Base-by-base conservation (phyloP, 2,329 filamentous ascomycete genomes). In the Trichoderma afroharzianum region DNA sequence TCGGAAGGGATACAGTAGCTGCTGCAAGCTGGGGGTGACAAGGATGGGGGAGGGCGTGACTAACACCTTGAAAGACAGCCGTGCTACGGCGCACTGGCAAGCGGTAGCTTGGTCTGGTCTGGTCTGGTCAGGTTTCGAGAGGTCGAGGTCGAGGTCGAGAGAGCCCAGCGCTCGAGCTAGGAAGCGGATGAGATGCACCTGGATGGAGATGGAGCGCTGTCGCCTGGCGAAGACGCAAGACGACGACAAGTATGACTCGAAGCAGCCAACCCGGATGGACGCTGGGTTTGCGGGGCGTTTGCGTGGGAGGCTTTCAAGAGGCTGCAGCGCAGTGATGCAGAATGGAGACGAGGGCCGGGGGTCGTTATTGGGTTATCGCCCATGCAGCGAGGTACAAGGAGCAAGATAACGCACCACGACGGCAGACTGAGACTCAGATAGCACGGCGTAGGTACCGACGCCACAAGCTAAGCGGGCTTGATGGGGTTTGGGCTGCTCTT, bases 21-120 rank as follows among this genome's bases (percentile, higher is more conserved):
- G 63, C 50, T 53, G 53, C 58, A 61, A 67, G 69, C 69, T 71
- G 61, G 64, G 63, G 63, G 63, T 33, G 71, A 70, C 66, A 71
- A 72, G 69, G 72, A 63, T 71, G 68, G 63, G 64, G 68, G 66
- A 63, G 68, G 73, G 74, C 70, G 77, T 78, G 77, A 78, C 77
- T 78, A 78, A 72, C 71, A 72, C 59, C 50, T 15, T 55, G 39
- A 43, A 71, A 71, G 70, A 71, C 55, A 63, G 74, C 43, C 30
- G 68, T 47, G 47, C 47, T 18, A 64, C 47, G 59, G 59, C 33
- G 61, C 39, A 43, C 63, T 58, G 21, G 63, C 63, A 43, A 21
- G 47, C 47, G 39, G 55, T 62, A 61, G n/a, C 66, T 59, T 62
- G 26, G 63, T 67, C 63, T 57, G 15, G 36, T 32, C 62, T 53